phyloP scores from a whole-genome alignment of 306 rosid genomes.

The Cucumis melo region DNA sequence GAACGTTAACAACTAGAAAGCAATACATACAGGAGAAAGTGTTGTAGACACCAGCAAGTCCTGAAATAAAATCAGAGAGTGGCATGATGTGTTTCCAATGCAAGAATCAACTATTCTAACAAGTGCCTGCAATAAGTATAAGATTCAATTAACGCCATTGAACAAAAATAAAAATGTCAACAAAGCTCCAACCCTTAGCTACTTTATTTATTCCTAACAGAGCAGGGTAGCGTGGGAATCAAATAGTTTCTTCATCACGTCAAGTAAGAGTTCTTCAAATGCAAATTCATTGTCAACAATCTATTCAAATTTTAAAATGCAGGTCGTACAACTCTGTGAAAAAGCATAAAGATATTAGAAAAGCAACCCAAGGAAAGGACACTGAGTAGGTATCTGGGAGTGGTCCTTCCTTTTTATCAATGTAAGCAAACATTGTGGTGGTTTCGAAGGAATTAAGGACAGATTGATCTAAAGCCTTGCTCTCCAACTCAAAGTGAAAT shows the following conservation, averaged over 20 bases:
- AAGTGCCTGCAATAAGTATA: slow-evolving; percentile 54
- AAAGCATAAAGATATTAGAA: not conserved
- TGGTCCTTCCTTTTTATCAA: not conserved
- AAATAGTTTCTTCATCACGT: not conserved
- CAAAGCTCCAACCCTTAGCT: not conserved
- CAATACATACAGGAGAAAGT: slow-evolving; percentile 79
- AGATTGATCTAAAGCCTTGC: not conserved
- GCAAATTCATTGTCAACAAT: not conserved
- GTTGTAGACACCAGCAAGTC: slow-evolving; percentile 93
- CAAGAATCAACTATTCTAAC: slow-evolving; percentile 69
- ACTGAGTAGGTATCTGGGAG: not conserved
- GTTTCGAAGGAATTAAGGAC: not conserved
- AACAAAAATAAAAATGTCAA: not conserved
- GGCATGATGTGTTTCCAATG: slow-evolving; percentile 61
- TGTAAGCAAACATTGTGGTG: not conserved
- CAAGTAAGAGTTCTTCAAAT: not conserved
- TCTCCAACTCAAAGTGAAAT: not conserved
- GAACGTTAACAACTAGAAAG: slow-evolving; percentile 12
- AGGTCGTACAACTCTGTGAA: not conserved
- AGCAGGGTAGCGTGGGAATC: not conserved
- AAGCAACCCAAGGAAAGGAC: not conserved
- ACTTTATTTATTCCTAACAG: not conserved
- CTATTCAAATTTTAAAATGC: not conserved
- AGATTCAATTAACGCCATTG: slow-evolving; percentile 6
- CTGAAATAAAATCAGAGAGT: slow-evolving; percentile 77